Conservation (phyloP, 129 eudicot genomes). For the Ambrosia artemisiifolia region DNA sequence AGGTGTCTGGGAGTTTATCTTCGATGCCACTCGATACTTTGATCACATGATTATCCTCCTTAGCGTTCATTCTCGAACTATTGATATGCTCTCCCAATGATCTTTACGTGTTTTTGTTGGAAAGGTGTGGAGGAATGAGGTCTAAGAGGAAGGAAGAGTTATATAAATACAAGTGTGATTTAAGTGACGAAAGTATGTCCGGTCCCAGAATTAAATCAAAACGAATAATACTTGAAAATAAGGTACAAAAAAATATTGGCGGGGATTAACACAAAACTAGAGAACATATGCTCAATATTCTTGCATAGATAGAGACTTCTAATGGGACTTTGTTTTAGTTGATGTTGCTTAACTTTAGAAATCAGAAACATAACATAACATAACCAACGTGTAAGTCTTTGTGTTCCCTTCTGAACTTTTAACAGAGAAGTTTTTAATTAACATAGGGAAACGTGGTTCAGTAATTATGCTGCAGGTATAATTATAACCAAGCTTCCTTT, state of each 20-base stretch:
- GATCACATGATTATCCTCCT: conserved; percentile 42
- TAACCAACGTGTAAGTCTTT: not conserved
- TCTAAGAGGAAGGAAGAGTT: not conserved
- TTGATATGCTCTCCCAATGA: not conserved
- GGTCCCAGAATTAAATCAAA: not conserved
- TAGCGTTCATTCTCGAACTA: conserved; percentile 42
- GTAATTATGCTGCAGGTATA: too few relatives aligned
- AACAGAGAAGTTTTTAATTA: too few relatives aligned
- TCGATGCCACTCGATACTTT: conserved; percentile 36
- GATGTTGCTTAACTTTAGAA: not conserved
- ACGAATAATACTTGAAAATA: not conserved
- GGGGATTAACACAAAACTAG: not conserved
- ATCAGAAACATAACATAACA: too few relatives aligned
- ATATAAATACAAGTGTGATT: not conserved
- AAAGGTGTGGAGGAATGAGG: not conserved
- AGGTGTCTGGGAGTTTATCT: conserved; percentile 29
- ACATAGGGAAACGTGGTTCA: too few relatives aligned
- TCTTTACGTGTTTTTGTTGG: not conserved
- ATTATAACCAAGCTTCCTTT: too few relatives aligned
- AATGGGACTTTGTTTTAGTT: not conserved
- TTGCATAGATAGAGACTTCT: not conserved
- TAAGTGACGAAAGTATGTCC: not conserved
- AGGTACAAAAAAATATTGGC: not conserved
- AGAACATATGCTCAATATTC: not conserved
- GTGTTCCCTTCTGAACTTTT: not conserved